These are phyloP conservation scores for Cenchrus purpureus DNA, from an alignment of 176 grass and related monocot genomes.

Conservation along the genomic window DNA sequence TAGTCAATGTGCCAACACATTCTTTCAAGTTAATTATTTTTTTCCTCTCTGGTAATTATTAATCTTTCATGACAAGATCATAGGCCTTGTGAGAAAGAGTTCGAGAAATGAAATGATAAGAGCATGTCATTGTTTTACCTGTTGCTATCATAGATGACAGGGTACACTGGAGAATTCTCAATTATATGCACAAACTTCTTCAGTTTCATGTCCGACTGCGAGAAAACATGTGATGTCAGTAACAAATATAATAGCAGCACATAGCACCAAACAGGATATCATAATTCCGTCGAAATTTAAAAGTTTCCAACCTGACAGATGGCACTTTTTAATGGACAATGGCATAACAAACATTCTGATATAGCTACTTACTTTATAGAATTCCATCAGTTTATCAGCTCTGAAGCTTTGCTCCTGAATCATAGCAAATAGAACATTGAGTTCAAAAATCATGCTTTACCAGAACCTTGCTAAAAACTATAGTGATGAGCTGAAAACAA, in stretches of 20 bases:
- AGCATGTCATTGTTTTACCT: conserved; percentile 55
- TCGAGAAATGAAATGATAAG: conserved; percentile 20
- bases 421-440: conserved; percentile 36
- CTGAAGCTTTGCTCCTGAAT: conserved; percentile 74
- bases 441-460: neutral
- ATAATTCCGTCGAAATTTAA: neutral
- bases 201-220: conserved; percentile 88
- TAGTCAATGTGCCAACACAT: neutral
- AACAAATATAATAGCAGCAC: conserved; percentile 30
- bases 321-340: neutral
- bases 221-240: conserved; percentile 27
- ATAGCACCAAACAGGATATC: conserved; percentile 11
- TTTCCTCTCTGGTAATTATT: neutral
- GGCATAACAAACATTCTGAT: neutral
- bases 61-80: neutral
- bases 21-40: conserved; percentile 3
- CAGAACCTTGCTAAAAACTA: neutral
- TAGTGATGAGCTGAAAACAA: conserved; percentile 7
- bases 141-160: conserved; percentile 93
- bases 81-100: neutral
- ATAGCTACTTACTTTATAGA: conserved; percentile 69
- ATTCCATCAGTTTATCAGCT: conserved; percentile 82
- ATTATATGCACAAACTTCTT: conserved; percentile 99
- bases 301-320: neutral
- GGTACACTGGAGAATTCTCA: conserved; percentile 89